A percentile compares a stretch with the other conserved stretches of the same genome.
Evolutionary conservation across 148 eudicot species (phyloP).

Genomic region (Pharnaceum exiguum): DNA sequence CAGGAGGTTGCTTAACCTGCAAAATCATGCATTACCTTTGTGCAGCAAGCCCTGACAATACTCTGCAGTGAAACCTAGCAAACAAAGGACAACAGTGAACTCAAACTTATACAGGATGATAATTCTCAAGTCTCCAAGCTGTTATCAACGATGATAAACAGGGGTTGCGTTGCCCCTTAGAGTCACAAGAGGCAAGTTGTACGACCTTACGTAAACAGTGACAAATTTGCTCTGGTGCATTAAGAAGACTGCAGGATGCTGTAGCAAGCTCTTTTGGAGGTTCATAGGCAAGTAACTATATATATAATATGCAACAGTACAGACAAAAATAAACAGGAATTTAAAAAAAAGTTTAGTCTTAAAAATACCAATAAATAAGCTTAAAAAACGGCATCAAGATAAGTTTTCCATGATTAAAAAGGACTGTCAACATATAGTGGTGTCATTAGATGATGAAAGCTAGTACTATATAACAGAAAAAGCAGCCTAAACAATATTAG

Average conservation of each 20-base stretch:
- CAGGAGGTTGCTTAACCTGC: too few relatives aligned
- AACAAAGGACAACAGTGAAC: neutral
- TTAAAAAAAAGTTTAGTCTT: slow-evolving; percentile 1
- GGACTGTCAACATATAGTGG: slow-evolving; percentile 5
- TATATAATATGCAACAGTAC: slow-evolving; percentile 8
- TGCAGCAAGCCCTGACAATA: neutral
- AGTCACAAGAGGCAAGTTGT: neutral
- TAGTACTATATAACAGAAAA: slow-evolving; percentile 6
- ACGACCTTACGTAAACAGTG: slow-evolving; percentile 3
- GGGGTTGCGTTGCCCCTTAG: neutral
- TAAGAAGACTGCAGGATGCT: neutral
- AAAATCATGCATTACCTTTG: slow-evolving; percentile 4
- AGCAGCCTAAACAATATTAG: slow-evolving; percentile 7
- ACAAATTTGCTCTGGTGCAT: slow-evolving; percentile 3
- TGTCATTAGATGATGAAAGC: slow-evolving; percentile 17
- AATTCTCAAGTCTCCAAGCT: neutral
- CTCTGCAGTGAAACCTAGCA: neutral
- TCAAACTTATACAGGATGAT: too few relatives aligned
- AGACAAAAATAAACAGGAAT: slow-evolving; percentile 2
- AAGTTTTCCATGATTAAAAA: slow-evolving; percentile 4
- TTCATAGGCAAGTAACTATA: slow-evolving; percentile 10
- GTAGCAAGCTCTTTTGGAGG: slow-evolving; percentile 20
- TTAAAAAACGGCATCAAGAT: slow-evolving; percentile 14
- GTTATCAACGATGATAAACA: slow-evolving; percentile 1
- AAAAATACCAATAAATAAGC: slow-evolving; percentile 6